Evolutionary conservation across 2,329 filamentous ascomycete genomes (phyloP), one percentile per base, ranked within the genome.

Genomic region (Xylaria sp.): DNA sequence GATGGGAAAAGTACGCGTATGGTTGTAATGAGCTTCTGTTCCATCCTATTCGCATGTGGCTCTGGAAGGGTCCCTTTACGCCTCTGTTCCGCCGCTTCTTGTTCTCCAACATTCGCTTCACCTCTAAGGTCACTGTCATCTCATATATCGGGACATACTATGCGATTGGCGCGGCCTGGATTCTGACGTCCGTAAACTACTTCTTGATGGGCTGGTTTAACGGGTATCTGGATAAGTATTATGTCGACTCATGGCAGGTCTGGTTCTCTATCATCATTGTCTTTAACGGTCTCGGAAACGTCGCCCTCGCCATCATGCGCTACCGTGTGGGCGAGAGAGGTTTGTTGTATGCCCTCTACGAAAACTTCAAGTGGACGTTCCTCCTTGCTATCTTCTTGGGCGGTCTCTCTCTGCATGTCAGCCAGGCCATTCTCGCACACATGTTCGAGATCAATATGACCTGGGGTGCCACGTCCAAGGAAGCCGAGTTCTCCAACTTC

Each of bases 381-480:
- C 83, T 91, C 80, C 83, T 95, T 56, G 90, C 90, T 69, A 90
- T 96, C 78, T 97, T 96, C 84, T 84, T 97, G 20, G 93, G 93
- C 60, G 93, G 93, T 45, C 84, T 96, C 58, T 92, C 90, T 0
- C 86, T 97, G 41, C 93, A 97, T 81, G 87, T 97, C 57, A 92
- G 89, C 34, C 91, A 94, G 78, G 93, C 93, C 1, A 83, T 97
- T 39, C 81, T 96, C 53, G 86, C 89, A 4, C 93, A 97, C 82
- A 93, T 96, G 87, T 92, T 96, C 78, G 89, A 92, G 81, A 89
- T 95, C 76, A 87, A 96, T 80, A 95, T 96, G 90, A 88, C 87
- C 3, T 96, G 93, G 93, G 93, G 93, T 59, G 89, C 93, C 1
- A 97, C 93, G 0, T 87, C 90, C 46, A 97, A 97, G 81, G 93